phyloP scores from a whole-genome alignment of 441 rosid species.

The Populus hybrid region DNA sequence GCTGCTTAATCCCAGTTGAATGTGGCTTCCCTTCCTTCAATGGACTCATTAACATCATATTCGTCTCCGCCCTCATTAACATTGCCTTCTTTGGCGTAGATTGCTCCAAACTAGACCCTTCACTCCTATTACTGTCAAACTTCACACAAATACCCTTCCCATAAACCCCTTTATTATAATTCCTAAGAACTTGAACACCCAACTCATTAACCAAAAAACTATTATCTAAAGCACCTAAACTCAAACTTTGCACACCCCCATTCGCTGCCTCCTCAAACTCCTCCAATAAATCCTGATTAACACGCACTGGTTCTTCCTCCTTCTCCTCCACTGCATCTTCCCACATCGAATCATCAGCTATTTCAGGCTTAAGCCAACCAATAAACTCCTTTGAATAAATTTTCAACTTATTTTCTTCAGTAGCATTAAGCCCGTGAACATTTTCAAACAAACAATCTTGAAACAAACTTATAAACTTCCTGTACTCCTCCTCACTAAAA shows the following conservation, averaged over 20 bases:
- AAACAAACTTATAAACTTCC: constrained; percentile 41
- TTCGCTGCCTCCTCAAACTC: constrained; percentile 66
- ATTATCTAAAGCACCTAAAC: constrained; percentile 79
- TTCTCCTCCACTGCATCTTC: constrained; percentile 77
- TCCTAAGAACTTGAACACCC: constrained; percentile 89
- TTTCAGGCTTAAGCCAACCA: constrained; percentile 87
- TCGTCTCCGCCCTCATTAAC: constrained; percentile 93
- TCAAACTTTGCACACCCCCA: constrained; percentile 89
- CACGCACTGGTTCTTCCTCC: constrained; percentile 37
- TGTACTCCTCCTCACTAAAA: constrained; percentile 49
- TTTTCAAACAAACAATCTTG: constrained; percentile 88
- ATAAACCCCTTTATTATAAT: constrained; percentile 79
- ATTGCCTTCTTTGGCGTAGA: constrained; percentile 78
- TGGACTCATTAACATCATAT: constrained; percentile 96
- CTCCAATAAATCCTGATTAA: constrained; percentile 42
- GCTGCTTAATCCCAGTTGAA: constrained; percentile 73
- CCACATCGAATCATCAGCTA: constrained; percentile 96
- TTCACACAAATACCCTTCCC: constrained; percentile 87
- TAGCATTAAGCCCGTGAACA: constrained; percentile 63
- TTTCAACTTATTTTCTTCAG: constrained; percentile 72
- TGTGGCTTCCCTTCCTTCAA: constrained; percentile 59
- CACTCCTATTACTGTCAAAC: constrained; percentile 37
- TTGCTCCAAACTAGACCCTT: constrained; percentile 23
- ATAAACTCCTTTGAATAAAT: constrained; percentile 87
- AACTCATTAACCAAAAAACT: constrained; percentile 88